phyloP scores from a whole-genome alignment of 805 yeast species.

The Metschnikowia cubensis region DNA sequence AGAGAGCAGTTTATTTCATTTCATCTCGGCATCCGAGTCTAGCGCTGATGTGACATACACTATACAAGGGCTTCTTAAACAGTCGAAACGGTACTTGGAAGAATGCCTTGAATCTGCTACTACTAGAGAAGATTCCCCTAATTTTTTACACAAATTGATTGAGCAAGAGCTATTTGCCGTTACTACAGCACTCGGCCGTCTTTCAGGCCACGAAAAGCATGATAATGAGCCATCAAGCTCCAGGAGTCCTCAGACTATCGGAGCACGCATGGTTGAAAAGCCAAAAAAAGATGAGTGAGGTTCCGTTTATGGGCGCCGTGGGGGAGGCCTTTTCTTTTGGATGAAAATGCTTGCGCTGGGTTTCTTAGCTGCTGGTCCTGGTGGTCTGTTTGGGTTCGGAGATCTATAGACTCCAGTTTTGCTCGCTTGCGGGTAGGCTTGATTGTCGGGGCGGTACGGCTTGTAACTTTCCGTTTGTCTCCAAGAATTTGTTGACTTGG shows the following conservation, averaged over 20 bases:
- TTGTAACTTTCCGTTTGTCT: neutral
- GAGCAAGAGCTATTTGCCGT: slow-evolving; percentile 10
- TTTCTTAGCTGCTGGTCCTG: neutral
- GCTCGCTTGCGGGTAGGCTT: slow-evolving; percentile 8
- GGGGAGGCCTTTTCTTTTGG: slow-evolving; percentile 11
- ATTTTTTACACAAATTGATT: slow-evolving; percentile 3
- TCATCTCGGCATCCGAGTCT: neutral
- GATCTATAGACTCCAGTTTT: slow-evolving; percentile 13
- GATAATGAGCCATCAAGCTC: neutral
- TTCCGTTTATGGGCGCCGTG: neutral
- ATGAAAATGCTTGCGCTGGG: slow-evolving; percentile 11
- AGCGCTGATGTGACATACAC: neutral
- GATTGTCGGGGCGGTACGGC: neutral
- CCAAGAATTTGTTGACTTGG: neutral
- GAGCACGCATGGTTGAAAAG: neutral
- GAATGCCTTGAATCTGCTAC: neutral
- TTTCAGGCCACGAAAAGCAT: neutral
- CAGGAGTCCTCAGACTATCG: neutral
- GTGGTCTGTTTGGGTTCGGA: slow-evolving; percentile 6
- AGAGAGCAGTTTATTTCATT: slow-evolving; percentile 23
- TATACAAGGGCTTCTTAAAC: slow-evolving; percentile 2
- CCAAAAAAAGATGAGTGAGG: neutral
- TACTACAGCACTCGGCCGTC: slow-evolving; percentile 8
- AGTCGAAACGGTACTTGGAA: neutral
- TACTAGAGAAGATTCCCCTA: neutral